Base-by-base conservation (phyloP, 441 rosid species). In the Populus tomentosa region DNA sequence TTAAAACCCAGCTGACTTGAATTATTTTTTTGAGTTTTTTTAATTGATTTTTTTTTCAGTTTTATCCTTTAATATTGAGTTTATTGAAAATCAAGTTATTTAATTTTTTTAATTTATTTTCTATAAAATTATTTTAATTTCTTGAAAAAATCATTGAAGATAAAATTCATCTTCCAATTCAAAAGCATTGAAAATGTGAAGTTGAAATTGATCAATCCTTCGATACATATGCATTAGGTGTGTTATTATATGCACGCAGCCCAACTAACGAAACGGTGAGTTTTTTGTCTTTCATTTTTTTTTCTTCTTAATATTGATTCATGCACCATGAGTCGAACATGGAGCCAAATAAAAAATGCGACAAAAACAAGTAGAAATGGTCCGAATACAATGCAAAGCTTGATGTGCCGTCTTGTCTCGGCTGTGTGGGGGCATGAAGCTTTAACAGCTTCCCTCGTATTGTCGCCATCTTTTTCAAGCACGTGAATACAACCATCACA, bases 111-210 rank as follows among this genome's bases (percentile, higher is more conserved):
- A 24, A 24, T 24, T 24, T 26, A 26, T 38, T 5, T 38, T 38
- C 0, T 38, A 6, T 6, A 0, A 10, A 0, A 10, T 10, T 38
- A 10, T 8, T 0, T 38, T 38, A 0, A 38, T 38, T 10, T 10
- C 32, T 9, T 38, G 0, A 10, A 38, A 38, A 38, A 10, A 0
- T 38, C 1, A 38, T 38, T 38, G 1, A 38, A 6, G 42, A 38
- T 26, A 26, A 26, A 26, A 26, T 2, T 26, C 46, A 38, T 38
- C 13, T 38, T 38, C 46, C 46, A 38, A 38, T 38, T 38, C 46
- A 38, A 10, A 38, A 38, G 11, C 46, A 38, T 38, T 38, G 46
- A 38, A 38, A 38, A 42, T 42, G 16, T 3, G 16, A 42, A 42
- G 53, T 42, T 42, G 53, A 42, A 42, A 42, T 13, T 3, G 53